Evolutionary conservation across 371 early-diverging fungal species (phyloP).

Genomic region (Mucor saturninus): DNA sequence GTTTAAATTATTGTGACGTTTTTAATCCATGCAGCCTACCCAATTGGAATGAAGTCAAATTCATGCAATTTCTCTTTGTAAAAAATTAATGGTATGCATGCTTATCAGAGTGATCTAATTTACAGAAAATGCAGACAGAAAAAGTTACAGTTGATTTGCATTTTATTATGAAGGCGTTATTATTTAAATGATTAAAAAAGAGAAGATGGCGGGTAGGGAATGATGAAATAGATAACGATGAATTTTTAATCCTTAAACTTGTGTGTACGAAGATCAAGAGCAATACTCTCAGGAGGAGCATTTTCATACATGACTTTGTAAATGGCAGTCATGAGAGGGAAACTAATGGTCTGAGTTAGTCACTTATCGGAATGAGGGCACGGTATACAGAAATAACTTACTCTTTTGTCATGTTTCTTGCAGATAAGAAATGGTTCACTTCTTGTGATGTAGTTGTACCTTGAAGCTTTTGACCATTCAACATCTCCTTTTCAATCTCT

Average conservation of each 20-base stretch:
- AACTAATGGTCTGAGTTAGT: conserved; percentile 24
- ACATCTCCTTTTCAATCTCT: conserved; percentile 86
- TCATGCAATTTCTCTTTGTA: no score
- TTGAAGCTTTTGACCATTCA: conserved; percentile 98
- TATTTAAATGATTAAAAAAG: neutral
- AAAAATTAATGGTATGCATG: no score
- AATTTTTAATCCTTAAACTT: conserved; percentile 8
- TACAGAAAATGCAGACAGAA: no score
- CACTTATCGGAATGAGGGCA: neutral
- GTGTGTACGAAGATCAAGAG: conserved; percentile 28
- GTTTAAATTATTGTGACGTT: no score
- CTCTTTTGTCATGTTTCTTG: conserved; percentile 59
- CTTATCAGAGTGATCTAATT: no score
- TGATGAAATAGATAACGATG: neutral
- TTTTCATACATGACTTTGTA: conserved; percentile 86
- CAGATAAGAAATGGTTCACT: conserved; percentile 78
- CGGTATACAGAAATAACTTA: neutral
- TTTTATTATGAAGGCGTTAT: neutral
- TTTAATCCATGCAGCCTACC: no score
- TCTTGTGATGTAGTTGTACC: conserved; percentile 95
- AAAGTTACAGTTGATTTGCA: no score
- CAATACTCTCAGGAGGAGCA: conserved; percentile 42
- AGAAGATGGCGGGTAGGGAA: neutral
- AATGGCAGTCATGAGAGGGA: conserved; percentile 87
- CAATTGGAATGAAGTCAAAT: no score